Conservation (phyloP, 2,329 filamentous ascomycete genomes). For the Sphaerulina musiva region DNA sequence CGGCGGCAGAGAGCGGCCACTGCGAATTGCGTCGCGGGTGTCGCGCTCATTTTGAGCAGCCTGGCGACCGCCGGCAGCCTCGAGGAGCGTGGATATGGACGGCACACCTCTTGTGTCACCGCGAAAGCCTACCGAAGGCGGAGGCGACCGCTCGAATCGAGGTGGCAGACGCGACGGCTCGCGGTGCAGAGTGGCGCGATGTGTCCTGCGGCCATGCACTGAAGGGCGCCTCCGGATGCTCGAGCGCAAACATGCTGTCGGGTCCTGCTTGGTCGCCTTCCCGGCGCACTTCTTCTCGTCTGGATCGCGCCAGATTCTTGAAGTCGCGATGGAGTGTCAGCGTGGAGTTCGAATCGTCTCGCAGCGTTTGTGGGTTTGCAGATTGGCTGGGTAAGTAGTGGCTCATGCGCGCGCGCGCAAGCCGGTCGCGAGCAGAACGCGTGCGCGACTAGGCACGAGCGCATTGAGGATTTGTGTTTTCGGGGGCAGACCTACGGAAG, state of each 20-base stretch:
- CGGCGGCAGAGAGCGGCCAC: constrained; percentile 9
- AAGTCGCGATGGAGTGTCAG: constrained; percentile 8
- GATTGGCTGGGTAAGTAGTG: background rate
- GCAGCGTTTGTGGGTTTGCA: background rate
- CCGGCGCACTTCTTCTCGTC: constrained; percentile 36
- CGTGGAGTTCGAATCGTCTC: background rate
- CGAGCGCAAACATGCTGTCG: constrained; percentile 44
- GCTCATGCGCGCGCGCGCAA: constrained; percentile 6
- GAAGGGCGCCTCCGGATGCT: constrained; percentile 48
- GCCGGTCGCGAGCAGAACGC: constrained; percentile 6
- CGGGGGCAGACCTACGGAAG: constrained; percentile 40
- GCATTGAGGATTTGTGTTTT: constrained; percentile 1
- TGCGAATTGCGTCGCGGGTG: background rate
- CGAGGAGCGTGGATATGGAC: constrained; percentile 28
- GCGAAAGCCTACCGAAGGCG: constrained; percentile 20
- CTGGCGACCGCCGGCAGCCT: constrained; percentile 12
- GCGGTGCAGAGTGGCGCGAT: constrained; percentile 27
- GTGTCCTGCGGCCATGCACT: constrained; percentile 26
- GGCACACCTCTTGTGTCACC: constrained; percentile 24
- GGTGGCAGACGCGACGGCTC: constrained; percentile 22
- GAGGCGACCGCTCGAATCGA: constrained; percentile 24
- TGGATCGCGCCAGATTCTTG: constrained; percentile 49
- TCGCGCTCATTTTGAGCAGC: constrained; percentile 16
- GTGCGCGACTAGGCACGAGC: constrained; percentile 2
- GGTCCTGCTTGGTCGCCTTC: constrained; percentile 46